Percentiles rank a stretch among this genome's conserved stretches.
phyloP scores from a whole-genome alignment of 345 rosid genomes.

The Heritiera littoralis region DNA sequence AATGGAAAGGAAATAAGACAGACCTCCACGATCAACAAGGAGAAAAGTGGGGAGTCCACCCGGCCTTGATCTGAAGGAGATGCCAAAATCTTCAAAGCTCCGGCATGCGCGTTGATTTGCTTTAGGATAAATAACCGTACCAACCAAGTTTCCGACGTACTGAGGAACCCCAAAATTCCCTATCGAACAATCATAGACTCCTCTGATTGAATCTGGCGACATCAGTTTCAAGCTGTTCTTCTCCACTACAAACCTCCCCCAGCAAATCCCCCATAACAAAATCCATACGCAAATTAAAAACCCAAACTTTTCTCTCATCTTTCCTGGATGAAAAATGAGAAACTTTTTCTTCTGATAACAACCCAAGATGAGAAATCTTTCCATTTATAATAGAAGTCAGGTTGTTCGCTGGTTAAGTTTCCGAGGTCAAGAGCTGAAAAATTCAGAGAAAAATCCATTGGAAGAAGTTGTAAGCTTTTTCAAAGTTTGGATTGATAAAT shows the following conservation, averaged over 20 bases:
- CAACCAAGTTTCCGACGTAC: conserved; percentile 64
- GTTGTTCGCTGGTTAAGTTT: neutral
- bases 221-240: conserved; percentile 64
- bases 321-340: neutral
- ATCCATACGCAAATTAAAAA: conserved; percentile 43
- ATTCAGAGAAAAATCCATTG: neutral
- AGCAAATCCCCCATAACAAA: conserved; percentile 43
- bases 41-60: conserved; percentile 57
- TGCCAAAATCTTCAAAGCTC: conserved; percentile 39
- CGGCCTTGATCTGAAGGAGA: conserved; percentile 45
- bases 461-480: neutral
- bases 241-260: conserved; percentile 80
- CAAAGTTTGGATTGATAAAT: neutral
- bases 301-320: conserved; percentile 10
- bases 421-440: neutral
- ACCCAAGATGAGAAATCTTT: neutral
- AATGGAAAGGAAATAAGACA: conserved; percentile 3
- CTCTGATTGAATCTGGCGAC: conserved; percentile 55
- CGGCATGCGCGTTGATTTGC: conserved; percentile 53
- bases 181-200: conserved; percentile 60
- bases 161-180: conserved; percentile 80
- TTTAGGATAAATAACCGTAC: conserved; percentile 54
- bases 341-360: neutral
- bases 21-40: conserved; percentile 74
- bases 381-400: neutral